Evolutionary conservation across 306 rosid genomes (phyloP).

Genomic region (Trifolium repens): DNA sequence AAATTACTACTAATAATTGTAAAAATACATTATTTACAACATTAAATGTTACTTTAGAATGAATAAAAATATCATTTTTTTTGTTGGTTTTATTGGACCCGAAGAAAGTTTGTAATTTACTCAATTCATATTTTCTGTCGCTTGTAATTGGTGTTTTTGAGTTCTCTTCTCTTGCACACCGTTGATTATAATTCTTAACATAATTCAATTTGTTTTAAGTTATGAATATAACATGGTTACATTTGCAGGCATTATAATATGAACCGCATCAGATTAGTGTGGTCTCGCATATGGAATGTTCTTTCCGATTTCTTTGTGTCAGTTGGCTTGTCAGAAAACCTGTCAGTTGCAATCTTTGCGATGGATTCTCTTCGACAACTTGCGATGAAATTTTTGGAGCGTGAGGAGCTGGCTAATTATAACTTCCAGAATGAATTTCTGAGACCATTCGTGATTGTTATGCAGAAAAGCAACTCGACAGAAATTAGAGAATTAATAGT

Average conservation of each 20-base stretch:
- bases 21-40: constrained; percentile 6
- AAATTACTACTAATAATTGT: too few relatives aligned
- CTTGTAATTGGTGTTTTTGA: constrained; percentile 16
- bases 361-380: constrained; percentile 99
- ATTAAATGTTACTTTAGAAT: constrained; percentile 31
- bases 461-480: constrained; percentile 87
- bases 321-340: constrained; percentile 93
- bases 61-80: constrained; percentile 15
- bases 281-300: constrained; percentile 99
- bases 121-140: constrained; percentile 20
- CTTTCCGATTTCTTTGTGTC: constrained; percentile 98
- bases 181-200: constrained; percentile 33
- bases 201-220: constrained; percentile 30
- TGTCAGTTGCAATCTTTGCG: constrained; percentile 97
- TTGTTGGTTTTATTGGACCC: constrained; percentile 4
- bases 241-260: constrained; percentile 97
- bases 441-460: constrained; percentile 95
- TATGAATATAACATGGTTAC: constrained; percentile 43
- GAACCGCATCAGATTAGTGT: constrained; percentile 97
- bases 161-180: constrained; percentile 21
- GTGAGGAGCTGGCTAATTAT: constrained; percentile 97
- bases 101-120: constrained; percentile 21
- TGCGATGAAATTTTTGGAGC: constrained; percentile 98
- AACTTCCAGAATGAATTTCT: constrained; percentile 98
- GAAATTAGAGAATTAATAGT: constrained; percentile 96